Base-by-base conservation (phyloP, 1,284 basidiomycete species). In the Austropuccinia psidii region DNA sequence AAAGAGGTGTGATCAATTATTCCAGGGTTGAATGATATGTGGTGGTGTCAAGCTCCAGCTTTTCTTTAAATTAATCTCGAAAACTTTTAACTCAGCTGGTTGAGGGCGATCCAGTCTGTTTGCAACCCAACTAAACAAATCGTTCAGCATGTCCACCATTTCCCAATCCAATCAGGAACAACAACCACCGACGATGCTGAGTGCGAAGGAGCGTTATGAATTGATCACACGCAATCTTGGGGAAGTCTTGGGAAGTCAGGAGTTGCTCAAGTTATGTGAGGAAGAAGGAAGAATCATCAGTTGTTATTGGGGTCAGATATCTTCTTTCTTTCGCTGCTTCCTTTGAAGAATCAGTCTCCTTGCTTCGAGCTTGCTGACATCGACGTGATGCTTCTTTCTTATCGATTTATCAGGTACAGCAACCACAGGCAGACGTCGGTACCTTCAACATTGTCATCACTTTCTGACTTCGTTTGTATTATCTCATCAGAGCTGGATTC, bases 381-480 rank as follows among this genome's bases (percentile, higher is more conserved):
- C 17, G 29, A n/a, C 55, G 47, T 62, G 31, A 54, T 54, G 62
- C 45, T 21, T 45, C 55, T 21, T 29, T 73, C 76, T 49, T 50
- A 24, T 60, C 24, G 55, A 76, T 58, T 60, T 29, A 73, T n/a
- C 79, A 95, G 94, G 94, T 61, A 90, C 91, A 29, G 93, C 95
- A 17, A 88, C 93, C 0, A 98, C 95, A 3, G 95, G 95, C 76
- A 84, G 93, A 83, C 95, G 92, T 95, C 81, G 82, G 90, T 83
- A 33, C n/a, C 43, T 73, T 75, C n/a, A 54, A 21, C 19, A 43
- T 37, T 33, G 33, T 43, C 11, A 41, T 50, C 8, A 35, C 37
- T 52, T 62, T 13, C 4, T 11, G 50, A 24, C 8, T 17, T 75
- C 35, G 27, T 50, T 49, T 67, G 21, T 27, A 43, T 19, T 9